A percentile compares a stretch with the other conserved stretches of the same genome.
These are phyloP conservation scores for Aspergillus fijiensis DNA, from an alignment of 2,329 filamentous ascomycete genomes.

Conservation along the genomic window DNA sequence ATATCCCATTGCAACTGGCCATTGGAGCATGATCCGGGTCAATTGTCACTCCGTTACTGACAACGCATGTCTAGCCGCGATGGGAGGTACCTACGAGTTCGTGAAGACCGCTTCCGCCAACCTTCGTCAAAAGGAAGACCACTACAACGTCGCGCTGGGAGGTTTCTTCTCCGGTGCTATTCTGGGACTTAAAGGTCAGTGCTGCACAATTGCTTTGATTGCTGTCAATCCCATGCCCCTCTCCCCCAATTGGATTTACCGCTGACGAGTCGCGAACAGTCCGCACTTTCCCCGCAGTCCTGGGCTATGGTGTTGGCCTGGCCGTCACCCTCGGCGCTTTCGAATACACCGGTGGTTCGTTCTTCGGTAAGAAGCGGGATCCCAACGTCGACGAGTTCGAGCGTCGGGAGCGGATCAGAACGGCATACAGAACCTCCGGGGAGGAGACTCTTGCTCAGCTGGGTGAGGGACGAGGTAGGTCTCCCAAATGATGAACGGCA, in stretches of 20 bases:
- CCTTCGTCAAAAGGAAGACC: conserved; percentile 79
- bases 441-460: conserved; percentile 79
- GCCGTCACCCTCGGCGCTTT: conserved; percentile 62
- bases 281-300: conserved; percentile 66
- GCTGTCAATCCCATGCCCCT: too few species aligned
- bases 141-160: conserved; percentile 70
- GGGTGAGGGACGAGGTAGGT: conserved; percentile 82
- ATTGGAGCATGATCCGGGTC: neutral
- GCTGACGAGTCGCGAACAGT: conserved; percentile 39
- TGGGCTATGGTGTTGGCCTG: conserved; percentile 65
- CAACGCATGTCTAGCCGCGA: conserved; percentile 55
- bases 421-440: conserved; percentile 69
- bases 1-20: neutral
- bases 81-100: conserved; percentile 77
- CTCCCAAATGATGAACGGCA: neutral
- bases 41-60: conserved; percentile 7
- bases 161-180: conserved; percentile 74
- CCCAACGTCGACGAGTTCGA: conserved; percentile 70
- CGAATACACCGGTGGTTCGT: conserved; percentile 64
- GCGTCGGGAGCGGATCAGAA: conserved; percentile 71
- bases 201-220: neutral
- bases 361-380: conserved; percentile 57
- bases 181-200: conserved; percentile 69
- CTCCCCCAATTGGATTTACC: too few species aligned
- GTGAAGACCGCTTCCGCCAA: conserved; percentile 75